Conservation (phyloP, 257 asterid genomes). For the Petunia secreta region DNA sequence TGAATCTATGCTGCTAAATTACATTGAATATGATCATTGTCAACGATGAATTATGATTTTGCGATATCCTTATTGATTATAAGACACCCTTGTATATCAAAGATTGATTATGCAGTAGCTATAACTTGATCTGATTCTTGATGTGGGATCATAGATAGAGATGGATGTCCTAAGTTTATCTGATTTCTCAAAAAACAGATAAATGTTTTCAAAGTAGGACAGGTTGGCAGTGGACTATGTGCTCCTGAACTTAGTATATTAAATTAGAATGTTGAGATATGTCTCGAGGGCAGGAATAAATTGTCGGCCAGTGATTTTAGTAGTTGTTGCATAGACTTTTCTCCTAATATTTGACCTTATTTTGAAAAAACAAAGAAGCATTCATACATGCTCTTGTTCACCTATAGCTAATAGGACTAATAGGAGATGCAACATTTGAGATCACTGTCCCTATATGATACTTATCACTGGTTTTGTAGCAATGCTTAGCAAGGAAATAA, state of each 20-base stretch:
- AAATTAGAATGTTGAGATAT: constrained; percentile 39
- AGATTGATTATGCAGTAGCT: constrained; percentile 26
- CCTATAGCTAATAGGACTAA: background rate
- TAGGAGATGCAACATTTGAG: constrained; percentile 13
- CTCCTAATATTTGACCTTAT: constrained; percentile 49
- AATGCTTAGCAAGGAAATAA: background rate
- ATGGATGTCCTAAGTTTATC: constrained; percentile 51
- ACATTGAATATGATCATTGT: constrained; percentile 14
- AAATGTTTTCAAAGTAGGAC: constrained; percentile 51
- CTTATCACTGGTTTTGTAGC: background rate
- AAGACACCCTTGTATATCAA: background rate
- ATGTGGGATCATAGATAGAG: constrained; percentile 44
- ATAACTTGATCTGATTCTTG: constrained; percentile 36
- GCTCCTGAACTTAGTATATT: constrained; percentile 31
- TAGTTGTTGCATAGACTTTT: constrained; percentile 40
- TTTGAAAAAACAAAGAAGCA: constrained; percentile 28
- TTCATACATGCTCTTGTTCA: constrained; percentile 5
- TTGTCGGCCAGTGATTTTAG: constrained; percentile 50
- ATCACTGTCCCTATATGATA: background rate
- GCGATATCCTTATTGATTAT: constrained; percentile 34
- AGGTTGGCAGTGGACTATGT: constrained; percentile 60
- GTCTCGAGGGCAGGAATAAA: constrained; percentile 51
- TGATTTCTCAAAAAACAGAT: constrained; percentile 48
- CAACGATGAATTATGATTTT: constrained; percentile 17
- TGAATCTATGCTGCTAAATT: constrained; percentile 28